These are phyloP conservation scores for Pichia norvegensis DNA, from an alignment of 1,139 yeast genomes.

Conservation along the genomic window DNA sequence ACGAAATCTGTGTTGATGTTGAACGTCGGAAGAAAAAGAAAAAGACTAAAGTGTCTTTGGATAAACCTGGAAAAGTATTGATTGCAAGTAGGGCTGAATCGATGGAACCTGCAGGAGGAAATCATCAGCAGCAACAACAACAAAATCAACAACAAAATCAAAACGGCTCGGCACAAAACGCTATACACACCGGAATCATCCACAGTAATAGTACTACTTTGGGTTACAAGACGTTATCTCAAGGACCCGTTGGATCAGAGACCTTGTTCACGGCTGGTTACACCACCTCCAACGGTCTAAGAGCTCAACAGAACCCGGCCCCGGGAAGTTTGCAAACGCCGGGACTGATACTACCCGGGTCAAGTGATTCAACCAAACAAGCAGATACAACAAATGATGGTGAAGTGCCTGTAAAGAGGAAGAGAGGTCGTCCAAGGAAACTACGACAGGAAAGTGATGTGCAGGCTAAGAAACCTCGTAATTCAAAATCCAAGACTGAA, in stretches of 20 bases:
- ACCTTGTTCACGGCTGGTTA: background rate
- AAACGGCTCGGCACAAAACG: background rate
- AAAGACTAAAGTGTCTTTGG: background rate
- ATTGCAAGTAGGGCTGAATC: background rate
- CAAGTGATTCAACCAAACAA: background rate
- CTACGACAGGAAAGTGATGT: background rate
- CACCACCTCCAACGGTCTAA: background rate
- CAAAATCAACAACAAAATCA: no score
- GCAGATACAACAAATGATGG: background rate
- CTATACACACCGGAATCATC: background rate
- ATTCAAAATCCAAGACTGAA: background rate
- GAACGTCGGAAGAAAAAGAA: constrained; percentile 43
- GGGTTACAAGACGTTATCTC: background rate
- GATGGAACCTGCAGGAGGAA: no score
- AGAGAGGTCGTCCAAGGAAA: constrained; percentile 10
- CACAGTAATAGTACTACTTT: background rate
- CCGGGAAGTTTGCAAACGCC: background rate
- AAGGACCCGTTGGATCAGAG: background rate
- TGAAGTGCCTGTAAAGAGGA: background rate
- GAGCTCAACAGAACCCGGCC: background rate
- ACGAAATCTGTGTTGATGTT: constrained; percentile 51
- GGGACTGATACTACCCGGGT: background rate
- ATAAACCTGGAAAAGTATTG: background rate
- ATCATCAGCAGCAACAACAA: no score
- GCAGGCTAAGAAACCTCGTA: background rate